Conservation (phyloP, 805 yeast genomes). For the Millerozyma acaciae region DNA sequence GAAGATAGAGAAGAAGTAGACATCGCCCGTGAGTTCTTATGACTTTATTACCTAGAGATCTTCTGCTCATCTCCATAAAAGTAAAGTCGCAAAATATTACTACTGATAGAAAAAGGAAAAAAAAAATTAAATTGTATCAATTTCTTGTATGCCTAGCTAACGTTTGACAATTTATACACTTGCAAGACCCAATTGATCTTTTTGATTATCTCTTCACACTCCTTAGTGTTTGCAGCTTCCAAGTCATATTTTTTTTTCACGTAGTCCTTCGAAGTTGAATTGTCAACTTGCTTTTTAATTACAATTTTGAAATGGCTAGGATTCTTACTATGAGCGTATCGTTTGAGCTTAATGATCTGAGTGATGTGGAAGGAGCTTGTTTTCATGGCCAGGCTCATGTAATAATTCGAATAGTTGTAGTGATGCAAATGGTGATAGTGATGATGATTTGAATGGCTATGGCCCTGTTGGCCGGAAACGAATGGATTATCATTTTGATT, state of each 20-base stretch:
- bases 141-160: too few species aligned
- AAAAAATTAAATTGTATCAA: too few species aligned
- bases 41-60: too few species aligned
- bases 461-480: slow-evolving; percentile 11
- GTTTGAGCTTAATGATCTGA: slow-evolving; percentile 72
- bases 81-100: too few species aligned
- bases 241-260: slow-evolving; percentile 82
- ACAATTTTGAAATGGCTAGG: slow-evolving; percentile 80
- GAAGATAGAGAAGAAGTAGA: too few species aligned
- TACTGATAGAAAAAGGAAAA: too few species aligned
- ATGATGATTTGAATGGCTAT: slow-evolving; percentile 14
- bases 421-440: slow-evolving; percentile 38
- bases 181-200: slow-evolving; percentile 57
- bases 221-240: slow-evolving; percentile 61
- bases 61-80: too few species aligned
- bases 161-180: slow-evolving; percentile 42
- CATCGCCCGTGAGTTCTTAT: too few species aligned
- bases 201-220: slow-evolving; percentile 73
- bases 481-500: slow-evolving; percentile 32
- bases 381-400: slow-evolving; percentile 69
- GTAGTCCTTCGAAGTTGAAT: slow-evolving; percentile 41
- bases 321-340: slow-evolving; percentile 56
- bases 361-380: slow-evolving; percentile 84
- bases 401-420: slow-evolving; percentile 36
- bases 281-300: slow-evolving; percentile 38